These are phyloP conservation scores for Beauveria caledonica DNA, from an alignment of 2,329 filamentous ascomycete species.

Conservation along the genomic window DNA sequence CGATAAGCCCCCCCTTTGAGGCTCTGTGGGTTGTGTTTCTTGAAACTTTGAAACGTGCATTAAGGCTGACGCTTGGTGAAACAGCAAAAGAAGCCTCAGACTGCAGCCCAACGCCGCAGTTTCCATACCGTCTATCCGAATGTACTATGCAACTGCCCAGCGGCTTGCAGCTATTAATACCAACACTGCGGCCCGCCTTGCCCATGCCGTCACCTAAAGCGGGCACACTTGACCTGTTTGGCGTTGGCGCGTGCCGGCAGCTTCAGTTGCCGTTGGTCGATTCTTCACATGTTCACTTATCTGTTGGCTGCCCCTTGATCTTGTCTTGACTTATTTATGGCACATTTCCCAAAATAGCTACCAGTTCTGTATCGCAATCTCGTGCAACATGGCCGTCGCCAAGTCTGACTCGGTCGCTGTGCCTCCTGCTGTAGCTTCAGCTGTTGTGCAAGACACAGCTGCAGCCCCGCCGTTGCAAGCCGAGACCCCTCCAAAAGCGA, in stretches of 20 bases:
- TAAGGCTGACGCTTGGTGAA: background rate
- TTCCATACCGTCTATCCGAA: too few species aligned
- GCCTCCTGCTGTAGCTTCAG: background rate
- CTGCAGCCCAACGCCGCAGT: too few species aligned
- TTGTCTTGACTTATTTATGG: background rate
- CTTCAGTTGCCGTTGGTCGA: background rate
- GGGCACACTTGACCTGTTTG: slow-evolving; percentile 5
- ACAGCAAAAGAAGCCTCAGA: background rate
- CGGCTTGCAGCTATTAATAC: too few species aligned
- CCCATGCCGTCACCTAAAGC: background rate
- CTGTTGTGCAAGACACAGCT: background rate
- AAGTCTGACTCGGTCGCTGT: background rate
- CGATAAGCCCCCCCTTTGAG: background rate
- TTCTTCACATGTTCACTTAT: background rate
- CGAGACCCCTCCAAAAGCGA: slow-evolving; percentile 7
- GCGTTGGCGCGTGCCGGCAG: slow-evolving; percentile 2
- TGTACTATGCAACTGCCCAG: too few species aligned
- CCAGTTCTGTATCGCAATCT: background rate
- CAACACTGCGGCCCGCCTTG: too few species aligned
- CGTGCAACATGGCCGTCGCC: background rate
- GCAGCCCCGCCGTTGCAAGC: background rate
- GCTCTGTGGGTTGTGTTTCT: background rate
- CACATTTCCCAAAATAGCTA: background rate
- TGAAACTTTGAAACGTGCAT: slow-evolving; percentile 1
- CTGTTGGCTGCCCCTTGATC: background rate